Conservation (phyloP, 495 filamentous ascomycete species). For the Penicillium antarcticum region DNA sequence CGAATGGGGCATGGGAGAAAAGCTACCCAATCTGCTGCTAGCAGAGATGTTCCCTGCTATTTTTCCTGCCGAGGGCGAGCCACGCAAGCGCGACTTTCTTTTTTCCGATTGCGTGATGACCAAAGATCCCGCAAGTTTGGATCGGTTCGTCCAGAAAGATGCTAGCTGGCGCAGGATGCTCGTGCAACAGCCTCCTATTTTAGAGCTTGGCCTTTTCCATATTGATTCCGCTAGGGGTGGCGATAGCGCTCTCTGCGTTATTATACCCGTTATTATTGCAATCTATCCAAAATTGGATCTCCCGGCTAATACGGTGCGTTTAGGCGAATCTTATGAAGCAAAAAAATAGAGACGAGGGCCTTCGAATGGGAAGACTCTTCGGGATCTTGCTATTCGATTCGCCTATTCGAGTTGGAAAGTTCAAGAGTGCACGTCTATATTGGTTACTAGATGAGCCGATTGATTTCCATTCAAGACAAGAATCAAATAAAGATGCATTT, state of each 20-base stretch:
- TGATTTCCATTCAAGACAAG: not conserved
- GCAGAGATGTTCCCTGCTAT: slow-evolving; percentile 2
- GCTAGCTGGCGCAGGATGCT: slow-evolving; percentile 13
- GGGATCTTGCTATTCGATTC: slow-evolving; percentile 3
- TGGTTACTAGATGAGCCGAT: slow-evolving; percentile 6
- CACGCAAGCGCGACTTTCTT: not conserved
- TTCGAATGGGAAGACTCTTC: slow-evolving; percentile 14
- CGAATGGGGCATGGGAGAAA: not conserved
- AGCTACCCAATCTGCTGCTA: slow-evolving; percentile 1
- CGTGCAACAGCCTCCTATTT: slow-evolving; percentile 5
- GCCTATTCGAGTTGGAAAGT: not conserved
- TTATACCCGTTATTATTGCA: slow-evolving; percentile 1
- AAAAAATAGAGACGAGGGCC: not conserved
- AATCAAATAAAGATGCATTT: not conserved
- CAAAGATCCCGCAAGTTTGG: not conserved
- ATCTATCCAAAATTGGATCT: not conserved
- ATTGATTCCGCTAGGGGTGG: not conserved
- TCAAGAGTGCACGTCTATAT: not conserved
- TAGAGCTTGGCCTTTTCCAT: slow-evolving; percentile 1
- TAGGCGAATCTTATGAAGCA: not conserved
- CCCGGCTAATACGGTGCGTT: not conserved
- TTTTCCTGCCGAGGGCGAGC: not conserved
- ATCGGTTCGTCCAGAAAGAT: not conserved
- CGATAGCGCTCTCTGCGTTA: not conserved
- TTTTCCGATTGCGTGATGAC: not conserved